These are phyloP conservation scores for Populus simonii DNA, from an alignment of 345 rosid genomes.

Conservation along the genomic window DNA sequence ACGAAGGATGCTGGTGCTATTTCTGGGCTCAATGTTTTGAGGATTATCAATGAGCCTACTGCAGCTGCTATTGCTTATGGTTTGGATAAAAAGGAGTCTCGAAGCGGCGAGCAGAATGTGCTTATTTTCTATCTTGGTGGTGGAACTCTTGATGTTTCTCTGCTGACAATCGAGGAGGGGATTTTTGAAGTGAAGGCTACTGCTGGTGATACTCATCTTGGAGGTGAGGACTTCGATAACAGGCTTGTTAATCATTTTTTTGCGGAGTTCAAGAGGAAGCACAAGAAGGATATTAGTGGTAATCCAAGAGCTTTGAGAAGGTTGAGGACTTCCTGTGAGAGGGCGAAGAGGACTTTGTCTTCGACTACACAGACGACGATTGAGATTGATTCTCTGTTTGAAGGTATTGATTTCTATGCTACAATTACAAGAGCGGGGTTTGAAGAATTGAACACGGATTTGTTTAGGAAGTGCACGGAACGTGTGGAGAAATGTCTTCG, in stretches of 20 bases:
- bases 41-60: constrained; percentile 23
- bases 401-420: constrained; percentile 20
- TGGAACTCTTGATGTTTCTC: constrained; percentile 14
- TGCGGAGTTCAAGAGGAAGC: constrained; percentile 21
- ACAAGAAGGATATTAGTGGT: constrained; percentile 16
- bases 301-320: constrained; percentile 24
- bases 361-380: constrained; percentile 17
- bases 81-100: constrained; percentile 13
- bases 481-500: constrained; percentile 24
- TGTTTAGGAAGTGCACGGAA: constrained; percentile 19
- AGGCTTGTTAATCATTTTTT: constrained; percentile 22
- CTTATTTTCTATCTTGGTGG: constrained; percentile 22
- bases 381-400: constrained; percentile 21
- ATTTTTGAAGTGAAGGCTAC: constrained; percentile 21
- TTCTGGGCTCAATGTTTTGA: constrained; percentile 12
- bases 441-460: constrained; percentile 24
- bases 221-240: constrained; percentile 17
- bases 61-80: constrained; percentile 28
- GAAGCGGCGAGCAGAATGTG: constrained; percentile 18
- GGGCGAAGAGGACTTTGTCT: constrained; percentile 22
- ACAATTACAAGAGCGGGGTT: constrained; percentile 17
- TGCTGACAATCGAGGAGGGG: constrained; percentile 10
- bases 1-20: constrained; percentile 24
- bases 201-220: constrained; percentile 13
- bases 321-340: constrained; percentile 22